Evolutionary conservation across 805 yeast species (phyloP).

Genomic region (Zygoascus bituminiphila): DNA sequence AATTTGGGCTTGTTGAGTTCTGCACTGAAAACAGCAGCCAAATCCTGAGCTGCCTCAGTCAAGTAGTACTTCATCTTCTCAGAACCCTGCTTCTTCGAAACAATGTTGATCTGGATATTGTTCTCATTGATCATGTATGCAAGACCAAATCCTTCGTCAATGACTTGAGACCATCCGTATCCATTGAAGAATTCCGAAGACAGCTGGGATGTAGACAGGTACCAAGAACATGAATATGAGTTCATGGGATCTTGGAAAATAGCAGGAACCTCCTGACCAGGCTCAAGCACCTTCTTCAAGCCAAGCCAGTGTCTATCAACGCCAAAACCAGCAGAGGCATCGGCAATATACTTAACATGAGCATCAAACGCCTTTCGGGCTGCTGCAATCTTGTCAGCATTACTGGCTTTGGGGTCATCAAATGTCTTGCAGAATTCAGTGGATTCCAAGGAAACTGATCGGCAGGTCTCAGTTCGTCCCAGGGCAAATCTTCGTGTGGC

Average conservation of each 20-base stretch:
- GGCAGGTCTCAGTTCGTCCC: constrained; percentile 92
- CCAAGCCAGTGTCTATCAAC: constrained; percentile 94
- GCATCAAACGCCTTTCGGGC: constrained; percentile 65
- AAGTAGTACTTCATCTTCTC: constrained; percentile 53
- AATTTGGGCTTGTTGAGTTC: constrained; percentile 32
- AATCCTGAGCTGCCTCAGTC: constrained; percentile 71
- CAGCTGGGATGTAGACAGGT: constrained; percentile 79
- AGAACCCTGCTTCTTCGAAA: constrained; percentile 52
- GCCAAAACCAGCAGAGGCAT: constrained; percentile 80
- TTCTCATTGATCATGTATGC: constrained; percentile 89
- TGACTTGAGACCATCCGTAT: constrained; percentile 94
- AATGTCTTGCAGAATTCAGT: constrained; percentile 65
- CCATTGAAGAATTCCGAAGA: constrained; percentile 80
- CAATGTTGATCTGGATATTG: constrained; percentile 78
- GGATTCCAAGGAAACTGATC: constrained; percentile 71
- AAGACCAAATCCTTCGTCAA: constrained; percentile 86
- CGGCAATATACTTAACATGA: constrained; percentile 64
- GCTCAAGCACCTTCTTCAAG: constrained; percentile 57
- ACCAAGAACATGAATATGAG: constrained; percentile 76
- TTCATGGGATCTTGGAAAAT: constrained; percentile 71
- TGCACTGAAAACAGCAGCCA: constrained; percentile 50
- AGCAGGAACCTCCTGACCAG: constrained; percentile 52
- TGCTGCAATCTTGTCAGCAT: constrained; percentile 51
- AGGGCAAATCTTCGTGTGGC: constrained; percentile 81
- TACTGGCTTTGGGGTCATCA: constrained; percentile 45